A percentile compares a stretch with the other conserved stretches of the same genome.
Conservation (phyloP, 768 basidiomycete genomes). For the Omphalotus guepiniiformis region DNA sequence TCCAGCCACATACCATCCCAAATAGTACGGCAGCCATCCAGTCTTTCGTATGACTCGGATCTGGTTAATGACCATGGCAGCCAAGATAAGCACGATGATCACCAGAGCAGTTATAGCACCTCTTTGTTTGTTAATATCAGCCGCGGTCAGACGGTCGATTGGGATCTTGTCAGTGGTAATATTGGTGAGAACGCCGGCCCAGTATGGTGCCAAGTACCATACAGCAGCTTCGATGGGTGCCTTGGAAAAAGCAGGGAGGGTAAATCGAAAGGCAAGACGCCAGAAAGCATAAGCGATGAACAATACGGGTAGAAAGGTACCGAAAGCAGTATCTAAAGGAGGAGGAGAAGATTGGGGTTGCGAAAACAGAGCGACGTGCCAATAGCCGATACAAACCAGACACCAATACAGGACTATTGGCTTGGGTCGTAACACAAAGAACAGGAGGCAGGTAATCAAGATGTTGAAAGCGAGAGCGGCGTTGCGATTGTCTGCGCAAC, state of each 20-base stretch:
- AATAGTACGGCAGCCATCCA: conserved; percentile 76
- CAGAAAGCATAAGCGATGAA: conserved; percentile 81
- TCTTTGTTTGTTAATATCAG: conserved; percentile 59
- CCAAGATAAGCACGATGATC: conserved; percentile 60
- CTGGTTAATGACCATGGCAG: conserved; percentile 66
- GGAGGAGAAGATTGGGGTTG: conserved; percentile 68
- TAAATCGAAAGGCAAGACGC: conserved; percentile 70
- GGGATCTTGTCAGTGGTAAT: conserved; percentile 69
- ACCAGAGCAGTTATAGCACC: conserved; percentile 68
- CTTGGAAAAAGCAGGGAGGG: conserved; percentile 61
- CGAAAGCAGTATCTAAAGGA: conserved; percentile 66
- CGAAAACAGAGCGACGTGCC: conserved; percentile 80
- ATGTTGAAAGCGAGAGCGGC: conserved; percentile 72
- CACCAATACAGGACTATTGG: conserved; percentile 70
- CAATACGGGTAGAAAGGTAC: conserved; percentile 70
- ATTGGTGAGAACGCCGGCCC: conserved; percentile 75
- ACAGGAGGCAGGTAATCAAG: conserved; percentile 60
- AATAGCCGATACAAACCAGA: conserved; percentile 79
- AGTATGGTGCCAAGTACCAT: conserved; percentile 73
- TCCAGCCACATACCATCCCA: conserved; percentile 67
- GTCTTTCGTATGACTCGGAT: conserved; percentile 79
- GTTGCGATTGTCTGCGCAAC: conserved; percentile 69
- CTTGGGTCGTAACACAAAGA: conserved; percentile 68
- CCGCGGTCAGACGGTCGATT: conserved; percentile 67
- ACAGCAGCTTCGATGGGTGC: conserved; percentile 70